Evolutionary conservation across 495 filamentous ascomycete genomes (phyloP), one percentile per base, ranked within the genome.

Genomic region (Clohesyomyces aquaticus): DNA sequence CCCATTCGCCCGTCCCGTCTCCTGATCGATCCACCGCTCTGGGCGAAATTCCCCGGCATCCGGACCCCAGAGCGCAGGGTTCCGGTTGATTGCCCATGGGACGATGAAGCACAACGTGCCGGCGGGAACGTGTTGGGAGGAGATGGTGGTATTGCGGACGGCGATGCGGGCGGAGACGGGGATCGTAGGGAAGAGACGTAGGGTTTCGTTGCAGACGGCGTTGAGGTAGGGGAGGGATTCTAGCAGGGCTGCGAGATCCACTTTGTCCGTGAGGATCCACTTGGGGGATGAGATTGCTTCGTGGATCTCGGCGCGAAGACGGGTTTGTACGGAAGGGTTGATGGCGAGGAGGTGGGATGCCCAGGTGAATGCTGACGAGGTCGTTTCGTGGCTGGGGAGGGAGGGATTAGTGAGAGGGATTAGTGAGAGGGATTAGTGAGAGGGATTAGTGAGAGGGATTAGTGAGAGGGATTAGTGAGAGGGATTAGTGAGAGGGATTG

Each of bases 141-240:
- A 21, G 14, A 85, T 69, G 3, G 71, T 72, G 18, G 79, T 83
- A 50, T 78, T 74, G 48, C 77, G 78, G 27, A 78, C 65, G 6
- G 80, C 67, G 66, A 78, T 75, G 27, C 82, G 82, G 27, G 81
- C 61, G 1, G 82, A 81, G n/a, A 68, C 60, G 0, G 81, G 81
- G 1, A 83, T 81, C 0, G 81, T 80, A 1, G 82, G 80, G 58
- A 68, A 73, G 18, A 77, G 61, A 43, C 73, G 65, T 4, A 74
- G 64, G 19, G 66, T 65, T 61, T 73, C 71, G 57, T 73, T 73
- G 67, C 79, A 82, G 29, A 84, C 74, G 19, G 77, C 82, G 66
- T 84, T 82, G 28, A 85, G 77, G 3, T 79, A 71, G 4, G 82
- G 80, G 4, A 84, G 74, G 8, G 74, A 74, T 58, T 85, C 82